A percentile compares a stretch with the other conserved stretches of the same genome.
These are phyloP conservation scores for Rubia peregrina DNA, from an alignment of 305 asterid species.

Conservation along the genomic window DNA sequence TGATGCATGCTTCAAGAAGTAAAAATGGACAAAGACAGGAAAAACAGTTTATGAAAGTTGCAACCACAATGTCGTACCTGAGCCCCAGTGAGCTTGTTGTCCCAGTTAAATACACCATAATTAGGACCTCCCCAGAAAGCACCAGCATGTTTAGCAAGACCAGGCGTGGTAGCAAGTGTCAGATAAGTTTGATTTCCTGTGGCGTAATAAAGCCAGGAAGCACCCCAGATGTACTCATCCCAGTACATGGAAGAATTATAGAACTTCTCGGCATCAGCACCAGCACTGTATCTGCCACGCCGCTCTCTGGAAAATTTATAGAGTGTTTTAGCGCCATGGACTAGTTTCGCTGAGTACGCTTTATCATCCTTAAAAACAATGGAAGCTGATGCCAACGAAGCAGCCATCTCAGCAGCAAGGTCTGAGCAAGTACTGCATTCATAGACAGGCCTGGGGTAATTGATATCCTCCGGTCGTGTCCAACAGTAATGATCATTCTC, in stretches of 20 bases:
- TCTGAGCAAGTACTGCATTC: conserved; percentile 79
- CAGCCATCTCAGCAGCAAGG: conserved; percentile 97
- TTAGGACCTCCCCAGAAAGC: conserved; percentile 98
- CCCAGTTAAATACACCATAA: conserved; percentile 96
- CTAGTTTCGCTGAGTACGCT: conserved; percentile 86
- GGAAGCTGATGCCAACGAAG: conserved; percentile 95
- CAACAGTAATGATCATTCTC: conserved; percentile 93
- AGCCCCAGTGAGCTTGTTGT: conserved; percentile 89
- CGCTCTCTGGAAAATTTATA: conserved; percentile 74
- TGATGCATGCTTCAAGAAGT: background rate
- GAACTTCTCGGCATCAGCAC: conserved; percentile 58
- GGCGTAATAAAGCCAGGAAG: conserved; percentile 91
- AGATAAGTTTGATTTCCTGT: conserved; percentile 87
- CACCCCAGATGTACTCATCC: conserved; percentile 96
- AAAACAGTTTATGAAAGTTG: background rate
- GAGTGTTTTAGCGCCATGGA: conserved; percentile 90
- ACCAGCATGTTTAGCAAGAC: conserved; percentile 82
- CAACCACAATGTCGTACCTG: conserved; percentile 45
- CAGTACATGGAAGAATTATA: conserved; percentile 79
- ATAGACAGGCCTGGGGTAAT: conserved; percentile 56
- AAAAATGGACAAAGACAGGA: background rate
- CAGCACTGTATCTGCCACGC: conserved; percentile 80
- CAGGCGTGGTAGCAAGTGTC: conserved; percentile 77
- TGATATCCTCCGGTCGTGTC: conserved; percentile 96
- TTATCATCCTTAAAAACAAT: conserved; percentile 94